Evolutionary conservation across 2,329 filamentous ascomycete genomes (phyloP).

Genomic region (Teratosphaeria destructans): DNA sequence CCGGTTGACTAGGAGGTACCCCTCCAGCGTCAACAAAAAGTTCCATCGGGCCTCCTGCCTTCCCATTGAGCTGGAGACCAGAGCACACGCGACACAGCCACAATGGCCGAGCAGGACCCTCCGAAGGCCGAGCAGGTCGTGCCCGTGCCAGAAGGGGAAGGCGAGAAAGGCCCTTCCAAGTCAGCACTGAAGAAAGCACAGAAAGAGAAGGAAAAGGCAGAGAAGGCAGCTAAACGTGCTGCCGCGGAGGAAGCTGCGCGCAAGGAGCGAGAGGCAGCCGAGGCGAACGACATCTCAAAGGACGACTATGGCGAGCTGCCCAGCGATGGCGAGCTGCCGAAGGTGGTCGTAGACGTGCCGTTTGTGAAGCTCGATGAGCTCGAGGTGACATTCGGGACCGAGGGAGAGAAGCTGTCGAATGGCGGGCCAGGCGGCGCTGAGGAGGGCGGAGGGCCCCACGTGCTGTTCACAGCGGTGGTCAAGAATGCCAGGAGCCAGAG

Average conservation of each 20-base stretch:
- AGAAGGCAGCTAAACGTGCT: constrained; percentile 56
- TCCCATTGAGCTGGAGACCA: neutral
- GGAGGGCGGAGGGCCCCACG: constrained; percentile 37
- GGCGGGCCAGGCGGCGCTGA: constrained; percentile 8
- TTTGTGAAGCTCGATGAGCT: constrained; percentile 49
- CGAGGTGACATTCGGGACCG: constrained; percentile 45
- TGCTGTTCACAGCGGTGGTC: constrained; percentile 70
- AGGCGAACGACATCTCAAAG: constrained; percentile 54
- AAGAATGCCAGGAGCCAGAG: constrained; percentile 82
- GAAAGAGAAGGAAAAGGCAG: constrained; percentile 76
- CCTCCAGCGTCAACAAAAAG: neutral
- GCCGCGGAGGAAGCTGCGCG: constrained; percentile 62
- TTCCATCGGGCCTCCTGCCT: neutral
- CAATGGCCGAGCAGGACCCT: neutral
- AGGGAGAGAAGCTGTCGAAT: neutral
- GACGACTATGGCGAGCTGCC: constrained; percentile 70
- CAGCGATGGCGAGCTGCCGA: constrained; percentile 27
- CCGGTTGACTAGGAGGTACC: neutral
- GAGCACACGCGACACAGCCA: neutral
- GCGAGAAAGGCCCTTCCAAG: constrained; percentile 52
- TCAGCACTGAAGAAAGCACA: constrained; percentile 77
- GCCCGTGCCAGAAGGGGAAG: constrained; percentile 13
- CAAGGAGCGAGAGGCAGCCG: constrained; percentile 56
- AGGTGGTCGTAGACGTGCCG: constrained; percentile 43
- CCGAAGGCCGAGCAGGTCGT: constrained; percentile 16